Percentiles rank a stretch among this genome's conserved stretches.
phyloP scores from a whole-genome alignment of 345 rosid species.

The Dipteronia dyeriana region DNA sequence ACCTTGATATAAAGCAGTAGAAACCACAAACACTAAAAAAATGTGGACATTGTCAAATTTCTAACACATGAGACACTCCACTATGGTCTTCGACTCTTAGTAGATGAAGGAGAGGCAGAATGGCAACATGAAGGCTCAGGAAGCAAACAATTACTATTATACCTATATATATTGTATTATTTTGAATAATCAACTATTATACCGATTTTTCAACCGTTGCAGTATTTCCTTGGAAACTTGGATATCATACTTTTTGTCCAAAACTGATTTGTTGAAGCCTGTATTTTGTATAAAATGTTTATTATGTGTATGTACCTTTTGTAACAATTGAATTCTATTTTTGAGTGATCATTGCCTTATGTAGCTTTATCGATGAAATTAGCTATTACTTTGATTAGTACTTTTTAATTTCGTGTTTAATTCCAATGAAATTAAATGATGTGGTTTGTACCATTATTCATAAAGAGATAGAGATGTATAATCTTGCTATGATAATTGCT shows the following conservation, averaged over 20 bases:
- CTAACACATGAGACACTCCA: background rate
- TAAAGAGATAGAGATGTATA: background rate
- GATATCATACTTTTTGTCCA: too few relatives aligned
- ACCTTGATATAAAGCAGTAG: background rate
- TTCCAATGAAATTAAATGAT: background rate
- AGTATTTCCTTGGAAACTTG: too few relatives aligned
- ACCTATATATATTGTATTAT: too few relatives aligned
- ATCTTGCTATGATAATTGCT: background rate
- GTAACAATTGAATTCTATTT: too few relatives aligned
- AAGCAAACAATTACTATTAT: constrained; percentile 32
- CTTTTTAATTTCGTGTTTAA: background rate
- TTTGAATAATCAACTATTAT: too few relatives aligned
- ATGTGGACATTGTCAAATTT: background rate
- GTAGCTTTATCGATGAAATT: too few relatives aligned
- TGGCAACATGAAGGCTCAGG: constrained; percentile 23
- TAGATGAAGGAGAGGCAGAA: constrained; percentile 1
- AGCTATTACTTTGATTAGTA: too few relatives aligned
- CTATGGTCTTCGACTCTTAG: background rate
- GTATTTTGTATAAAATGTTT: too few relatives aligned
- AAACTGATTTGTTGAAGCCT: too few relatives aligned
- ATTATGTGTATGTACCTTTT: too few relatives aligned
- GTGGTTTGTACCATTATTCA: background rate
- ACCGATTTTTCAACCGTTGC: too few relatives aligned
- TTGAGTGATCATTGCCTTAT: background rate
- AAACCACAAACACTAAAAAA: background rate